phyloP scores from a whole-genome alignment of 2,329 filamentous ascomycete genomes.

The Trichoderma citrinoviride region DNA sequence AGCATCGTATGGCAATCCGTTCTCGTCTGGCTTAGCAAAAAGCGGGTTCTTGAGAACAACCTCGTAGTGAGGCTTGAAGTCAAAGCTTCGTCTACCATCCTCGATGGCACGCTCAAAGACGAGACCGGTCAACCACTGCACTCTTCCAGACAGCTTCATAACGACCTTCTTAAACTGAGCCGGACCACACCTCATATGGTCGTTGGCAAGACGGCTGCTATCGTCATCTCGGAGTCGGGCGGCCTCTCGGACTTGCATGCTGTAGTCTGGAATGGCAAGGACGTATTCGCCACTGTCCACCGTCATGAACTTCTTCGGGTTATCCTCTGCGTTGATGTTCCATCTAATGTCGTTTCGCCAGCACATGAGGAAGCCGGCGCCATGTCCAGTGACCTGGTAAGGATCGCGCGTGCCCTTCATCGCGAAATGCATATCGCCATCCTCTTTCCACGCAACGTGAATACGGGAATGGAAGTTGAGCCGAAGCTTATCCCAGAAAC shows the following conservation, averaged over 20 bases:
- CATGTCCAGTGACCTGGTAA: conserved; percentile 87
- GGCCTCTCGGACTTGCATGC: conserved; percentile 74
- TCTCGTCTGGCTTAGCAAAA: conserved; percentile 61
- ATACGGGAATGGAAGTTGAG: conserved; percentile 91
- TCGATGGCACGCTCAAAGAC: conserved; percentile 86
- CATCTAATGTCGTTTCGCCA: conserved; percentile 93
- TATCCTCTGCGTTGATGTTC: conserved; percentile 78
- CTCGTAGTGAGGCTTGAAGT: conserved; percentile 90
- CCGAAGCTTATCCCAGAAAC: conserved; percentile 98
- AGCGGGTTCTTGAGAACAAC: conserved; percentile 80
- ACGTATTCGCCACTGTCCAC: conserved; percentile 96
- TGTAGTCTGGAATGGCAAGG: conserved; percentile 90
- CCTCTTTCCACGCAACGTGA: conserved; percentile 86
- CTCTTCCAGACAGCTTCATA: conserved; percentile 97
- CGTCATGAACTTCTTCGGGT: conserved; percentile 91
- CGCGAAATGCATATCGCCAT: conserved; percentile 90
- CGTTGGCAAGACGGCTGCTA: conserved; percentile 60
- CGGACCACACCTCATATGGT: conserved; percentile 68
- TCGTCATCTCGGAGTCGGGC: conserved; percentile 49
- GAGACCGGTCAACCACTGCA: conserved; percentile 86
- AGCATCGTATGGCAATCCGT: conserved; percentile 72
- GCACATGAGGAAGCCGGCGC: conserved; percentile 96
- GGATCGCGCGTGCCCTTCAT: conserved; percentile 91
- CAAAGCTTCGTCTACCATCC: conserved; percentile 71
- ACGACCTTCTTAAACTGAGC: conserved; percentile 97